These are phyloP conservation scores for Serendipita sp. DNA, from an alignment of 768 basidiomycete species.

Conservation along the genomic window DNA sequence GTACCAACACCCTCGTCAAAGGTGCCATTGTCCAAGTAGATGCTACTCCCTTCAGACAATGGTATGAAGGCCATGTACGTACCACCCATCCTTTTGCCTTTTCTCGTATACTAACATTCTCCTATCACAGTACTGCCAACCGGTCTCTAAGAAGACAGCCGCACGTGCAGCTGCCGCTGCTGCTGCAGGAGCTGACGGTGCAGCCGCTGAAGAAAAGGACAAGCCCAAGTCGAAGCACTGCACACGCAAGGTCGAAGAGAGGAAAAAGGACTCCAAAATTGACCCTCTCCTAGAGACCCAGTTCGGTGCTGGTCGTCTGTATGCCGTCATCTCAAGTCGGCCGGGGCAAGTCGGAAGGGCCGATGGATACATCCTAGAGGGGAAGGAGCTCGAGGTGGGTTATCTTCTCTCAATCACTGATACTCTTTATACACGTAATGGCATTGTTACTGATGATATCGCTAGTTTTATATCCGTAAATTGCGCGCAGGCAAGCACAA, in stretches of 20 bases:
- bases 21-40: conserved; percentile 92
- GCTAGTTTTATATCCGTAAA: conserved; percentile 3
- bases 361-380: conserved; percentile 96
- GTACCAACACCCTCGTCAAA: conserved; percentile 98
- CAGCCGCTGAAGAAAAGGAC: conserved; percentile 23
- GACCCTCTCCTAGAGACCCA: conserved; percentile 79
- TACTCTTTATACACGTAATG: not conserved
- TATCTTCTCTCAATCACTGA: not conserved
- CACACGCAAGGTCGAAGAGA: conserved; percentile 72
- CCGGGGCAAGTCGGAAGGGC: conserved; percentile 94
- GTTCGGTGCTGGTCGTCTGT: conserved; percentile 88
- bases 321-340: conserved; percentile 83
- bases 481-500: conserved; percentile 1
- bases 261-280: conserved; percentile 89
- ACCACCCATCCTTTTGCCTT: not conserved
- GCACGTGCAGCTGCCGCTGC: conserved; percentile 38
- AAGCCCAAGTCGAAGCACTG: conserved; percentile 83
- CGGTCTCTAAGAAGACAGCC: conserved; percentile 71
- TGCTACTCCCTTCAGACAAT: conserved; percentile 97
- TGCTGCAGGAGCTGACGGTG: conserved; percentile 18
- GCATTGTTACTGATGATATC: not conserved
- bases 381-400: conserved; percentile 89
- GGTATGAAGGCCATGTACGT: conserved; percentile 96
- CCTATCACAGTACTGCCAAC: conserved; percentile 67
- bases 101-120: conserved; percentile 6